Percentiles rank a stretch among this genome's conserved stretches.
Evolutionary conservation across 306 rosid genomes (phyloP).

Genomic region (Prinsepia uniflora): DNA sequence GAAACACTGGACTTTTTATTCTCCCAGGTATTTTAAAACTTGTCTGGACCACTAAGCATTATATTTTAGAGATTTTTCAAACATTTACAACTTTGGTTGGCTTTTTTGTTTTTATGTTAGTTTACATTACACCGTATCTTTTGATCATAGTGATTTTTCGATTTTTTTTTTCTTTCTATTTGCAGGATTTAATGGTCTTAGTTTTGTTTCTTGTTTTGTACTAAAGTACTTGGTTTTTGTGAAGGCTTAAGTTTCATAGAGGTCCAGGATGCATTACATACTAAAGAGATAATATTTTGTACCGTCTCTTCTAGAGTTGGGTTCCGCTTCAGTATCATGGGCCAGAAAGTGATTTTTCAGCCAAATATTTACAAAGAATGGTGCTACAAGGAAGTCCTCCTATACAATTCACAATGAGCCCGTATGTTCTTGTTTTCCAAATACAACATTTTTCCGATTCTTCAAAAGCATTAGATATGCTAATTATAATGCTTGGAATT

Average conservation of each 20-base stretch:
- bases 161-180: background rate
- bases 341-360: conserved; percentile 62
- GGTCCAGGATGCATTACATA: background rate
- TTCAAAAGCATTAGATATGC: background rate
- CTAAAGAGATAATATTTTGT: background rate
- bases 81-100: background rate
- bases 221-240: background rate
- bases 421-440: conserved; percentile 42
- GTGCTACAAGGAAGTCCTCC: conserved; percentile 49
- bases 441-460: background rate
- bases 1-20: background rate
- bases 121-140: background rate
- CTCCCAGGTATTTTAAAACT: background rate
- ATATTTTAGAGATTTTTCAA: background rate
- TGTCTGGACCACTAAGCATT: background rate
- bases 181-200: background rate
- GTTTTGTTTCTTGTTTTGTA: background rate
- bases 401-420: conserved; percentile 61
- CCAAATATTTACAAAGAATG: conserved; percentile 68
- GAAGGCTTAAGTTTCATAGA: background rate
- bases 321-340: conserved; percentile 82
- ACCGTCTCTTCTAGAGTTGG: conserved; percentile 51
- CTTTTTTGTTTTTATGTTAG: background rate
- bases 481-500: conserved; percentile 16
- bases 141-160: background rate